These are phyloP conservation scores for Schoenoplectus tabernaemontani DNA, from an alignment of 202 grass and related monocot species.

Conservation along the genomic window DNA sequence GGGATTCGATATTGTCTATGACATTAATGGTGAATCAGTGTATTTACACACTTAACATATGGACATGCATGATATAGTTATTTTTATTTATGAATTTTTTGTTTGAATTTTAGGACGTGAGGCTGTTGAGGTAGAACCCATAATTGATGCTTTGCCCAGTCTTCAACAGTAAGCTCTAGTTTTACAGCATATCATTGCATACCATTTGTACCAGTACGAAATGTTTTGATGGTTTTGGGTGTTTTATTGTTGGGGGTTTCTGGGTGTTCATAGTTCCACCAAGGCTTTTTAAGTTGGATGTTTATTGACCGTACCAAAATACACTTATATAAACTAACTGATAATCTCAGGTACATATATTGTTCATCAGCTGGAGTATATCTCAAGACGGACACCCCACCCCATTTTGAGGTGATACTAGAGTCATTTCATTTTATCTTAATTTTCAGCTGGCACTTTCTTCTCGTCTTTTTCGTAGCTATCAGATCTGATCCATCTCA, in stretches of 20 bases:
- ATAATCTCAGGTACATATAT: conserved; percentile 69
- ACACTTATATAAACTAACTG: conserved; percentile 11
- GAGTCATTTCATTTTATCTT: background rate
- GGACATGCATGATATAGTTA: background rate
- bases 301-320: background rate
- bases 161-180: conserved; percentile 71
- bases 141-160: conserved; percentile 78
- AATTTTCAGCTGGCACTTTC: background rate
- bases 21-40: conserved; percentile 64
- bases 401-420: conserved; percentile 68
- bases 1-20: conserved; percentile 82
- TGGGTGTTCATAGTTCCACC: background rate
- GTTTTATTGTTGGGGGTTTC: background rate
- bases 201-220: background rate
- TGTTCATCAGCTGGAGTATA: conserved; percentile 97
- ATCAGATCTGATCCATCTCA: background rate
- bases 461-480: background rate
- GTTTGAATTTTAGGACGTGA: conserved; percentile 59
- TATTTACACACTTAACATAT: background rate
- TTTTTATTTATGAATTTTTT: background rate
- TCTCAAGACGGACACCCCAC: conserved; percentile 77
- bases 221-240: background rate
- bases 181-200: background rate
- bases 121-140: conserved; percentile 59
- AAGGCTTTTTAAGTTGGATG: background rate